Base-by-base conservation (phyloP, 192 early-diverging fungal genomes). In the Coemansia sp. region DNA sequence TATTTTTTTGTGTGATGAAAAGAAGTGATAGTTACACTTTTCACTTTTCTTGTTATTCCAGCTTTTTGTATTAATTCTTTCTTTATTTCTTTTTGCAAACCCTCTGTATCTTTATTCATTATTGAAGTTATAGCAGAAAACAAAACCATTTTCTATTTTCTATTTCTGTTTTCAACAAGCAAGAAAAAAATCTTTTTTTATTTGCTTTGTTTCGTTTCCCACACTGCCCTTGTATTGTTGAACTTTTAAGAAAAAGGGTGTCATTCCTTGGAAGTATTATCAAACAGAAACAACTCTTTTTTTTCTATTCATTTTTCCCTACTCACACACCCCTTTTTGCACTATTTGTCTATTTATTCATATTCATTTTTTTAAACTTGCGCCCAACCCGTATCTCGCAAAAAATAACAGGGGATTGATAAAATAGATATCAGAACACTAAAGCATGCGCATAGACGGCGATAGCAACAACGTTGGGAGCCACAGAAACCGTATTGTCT, bases 401-500 rank as follows among this genome's bases (percentile, higher is more conserved):
- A n/a, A n/a, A n/a, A n/a, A n/a, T n/a, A n/a, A n/a, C n/a, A n/a
- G n/a, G n/a, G n/a, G n/a, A n/a, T 25, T 51, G 4, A 25, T 51
- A 51, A 51, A 51, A 51, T 10, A 5, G 7, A 51, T 7, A 7
- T 7, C 4, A 38, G 4, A 4, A 38, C 36, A 38, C 10, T 38
- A 38, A 10, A 38, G 36, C 36, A 38, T 57, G 22, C 32, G 14
- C 31, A 12, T 31, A 57, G n/a, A n/a, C 14, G 45, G 18, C 8
- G 55, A 60, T 2, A 61, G 48, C 42, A 30, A 29, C 28, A 32
- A 14, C 30, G 31, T 1, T 33, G 54, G 52, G 58, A 66, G 50
- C 48, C 62, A 22, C 60, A 63, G 55, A 38, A 60, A 38, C 66
- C 42, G 38, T 45, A 29, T 58, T n/a, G 66, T 16, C 48, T n/a